A percentile compares a stretch with the other conserved stretches of the same genome.
Conservation (phyloP, 192 early-diverging fungal genomes). For the Fimicolochytrium jonesii region DNA sequence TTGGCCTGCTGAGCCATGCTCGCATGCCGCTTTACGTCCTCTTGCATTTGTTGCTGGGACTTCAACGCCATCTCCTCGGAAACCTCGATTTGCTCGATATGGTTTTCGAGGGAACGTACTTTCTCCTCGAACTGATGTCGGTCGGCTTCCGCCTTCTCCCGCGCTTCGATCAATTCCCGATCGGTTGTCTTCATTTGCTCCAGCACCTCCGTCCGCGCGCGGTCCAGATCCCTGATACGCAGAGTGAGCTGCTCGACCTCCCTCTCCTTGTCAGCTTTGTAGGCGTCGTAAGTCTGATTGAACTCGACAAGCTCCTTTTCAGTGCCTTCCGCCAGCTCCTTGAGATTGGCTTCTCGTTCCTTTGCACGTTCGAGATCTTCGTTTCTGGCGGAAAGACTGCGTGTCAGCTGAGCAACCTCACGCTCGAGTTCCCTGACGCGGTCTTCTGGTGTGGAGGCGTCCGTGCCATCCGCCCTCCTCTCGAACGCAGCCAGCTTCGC, state of each 20-base stretch:
- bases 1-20: constrained; percentile 47
- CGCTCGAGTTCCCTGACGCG: constrained; percentile 11
- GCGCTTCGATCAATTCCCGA: constrained; percentile 19
- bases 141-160: constrained; percentile 33
- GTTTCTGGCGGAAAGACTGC: constrained; percentile 48
- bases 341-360: constrained; percentile 49
- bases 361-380: constrained; percentile 51
- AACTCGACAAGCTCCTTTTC: constrained; percentile 64
- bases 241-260: constrained; percentile 15
- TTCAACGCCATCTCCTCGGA: constrained; percentile 30
- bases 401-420: constrained; percentile 21
- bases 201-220: constrained; percentile 34
- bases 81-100: constrained; percentile 24
- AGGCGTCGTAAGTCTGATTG: constrained; percentile 64
- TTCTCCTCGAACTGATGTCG: constrained; percentile 21
- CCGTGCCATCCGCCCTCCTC: constrained; percentile 3
- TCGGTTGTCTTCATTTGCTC: constrained; percentile 37
- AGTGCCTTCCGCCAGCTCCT: constrained; percentile 53
- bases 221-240: constrained; percentile 1
- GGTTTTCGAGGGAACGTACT: constrained; percentile 9
- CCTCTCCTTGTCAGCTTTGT: constrained; percentile 50
- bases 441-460: constrained; percentile 6
- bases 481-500: constrained; percentile 27
- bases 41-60: constrained; percentile 26
- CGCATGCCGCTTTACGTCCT: constrained; percentile 52